A percentile compares a stretch with the other conserved stretches of the same genome.
These are phyloP conservation scores for Liquidambar formosana DNA, from an alignment of 164 flowering plant species.

Conservation along the genomic window DNA sequence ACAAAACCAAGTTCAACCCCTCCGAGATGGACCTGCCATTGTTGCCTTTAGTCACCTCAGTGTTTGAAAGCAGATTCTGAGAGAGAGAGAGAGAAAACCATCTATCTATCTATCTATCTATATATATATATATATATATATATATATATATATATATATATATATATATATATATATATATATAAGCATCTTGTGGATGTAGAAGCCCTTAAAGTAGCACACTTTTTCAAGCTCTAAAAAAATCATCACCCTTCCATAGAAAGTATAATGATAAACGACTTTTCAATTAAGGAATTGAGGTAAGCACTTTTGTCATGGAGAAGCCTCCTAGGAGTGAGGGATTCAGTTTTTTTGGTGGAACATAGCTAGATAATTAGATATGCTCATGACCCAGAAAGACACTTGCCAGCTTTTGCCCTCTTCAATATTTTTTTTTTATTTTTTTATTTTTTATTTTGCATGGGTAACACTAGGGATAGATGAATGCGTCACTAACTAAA, in stretches of 20 bases:
- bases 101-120: too few species aligned
- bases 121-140: too few species aligned
- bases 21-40: conserved; percentile 26
- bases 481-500: conserved; percentile 22
- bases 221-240: conserved; percentile 29
- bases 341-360: conserved; percentile 27
- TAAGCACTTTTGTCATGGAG: conserved; percentile 52
- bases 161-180: too few species aligned
- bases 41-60: conserved; percentile 41
- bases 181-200: conserved; percentile 37
- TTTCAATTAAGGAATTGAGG: conserved; percentile 36
- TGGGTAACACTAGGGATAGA: conserved; percentile 1
- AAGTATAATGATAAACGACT: conserved; percentile 60
- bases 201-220: conserved; percentile 33
- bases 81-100: conserved; percentile 13
- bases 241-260: conserved; percentile 18
- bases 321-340: conserved; percentile 70
- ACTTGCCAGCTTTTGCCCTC: conserved; percentile 37
- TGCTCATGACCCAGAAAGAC: conserved; percentile 21
- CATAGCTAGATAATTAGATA: too few species aligned
- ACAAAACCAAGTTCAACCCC: conserved; percentile 13
- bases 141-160: too few species aligned
- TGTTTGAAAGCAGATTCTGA: conserved; percentile 42
- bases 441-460: too few species aligned
- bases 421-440: too few species aligned